Percentiles rank a stretch among this genome's conserved stretches.
These are phyloP conservation scores for Fragaria ananassa DNA, from an alignment of 306 rosid species.

Conservation along the genomic window DNA sequence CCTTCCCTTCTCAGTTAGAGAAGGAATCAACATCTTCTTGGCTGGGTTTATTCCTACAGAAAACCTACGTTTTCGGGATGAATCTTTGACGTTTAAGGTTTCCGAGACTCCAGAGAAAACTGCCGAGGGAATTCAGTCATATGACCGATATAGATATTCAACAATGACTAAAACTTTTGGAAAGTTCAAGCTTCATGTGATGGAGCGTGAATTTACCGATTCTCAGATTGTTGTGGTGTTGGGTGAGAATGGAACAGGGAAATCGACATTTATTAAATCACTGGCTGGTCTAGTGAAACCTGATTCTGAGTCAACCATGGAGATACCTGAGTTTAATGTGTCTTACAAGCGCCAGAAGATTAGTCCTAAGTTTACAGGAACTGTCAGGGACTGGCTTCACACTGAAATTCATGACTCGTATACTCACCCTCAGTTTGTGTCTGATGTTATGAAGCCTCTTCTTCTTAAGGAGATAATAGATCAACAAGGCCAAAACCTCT, in stretches of 20 bases:
- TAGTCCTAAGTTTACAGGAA: too few relatives aligned
- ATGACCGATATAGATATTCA: slow-evolving; percentile 87
- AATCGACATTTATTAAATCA: slow-evolving; percentile 88
- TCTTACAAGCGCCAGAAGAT: too few relatives aligned
- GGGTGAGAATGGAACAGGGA: slow-evolving; percentile 96
- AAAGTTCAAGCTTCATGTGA: slow-evolving; percentile 71
- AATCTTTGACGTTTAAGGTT: slow-evolving; percentile 91
- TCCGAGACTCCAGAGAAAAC: slow-evolving; percentile 96
- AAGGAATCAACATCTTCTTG: slow-evolving; percentile 97
- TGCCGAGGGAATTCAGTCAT: slow-evolving; percentile 77
- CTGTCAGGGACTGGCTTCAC: too few relatives aligned
- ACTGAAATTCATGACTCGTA: too few relatives aligned
- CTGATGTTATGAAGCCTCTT: slow-evolving; percentile 46
- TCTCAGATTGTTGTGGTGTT: slow-evolving; percentile 97
- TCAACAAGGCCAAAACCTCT: slow-evolving; percentile 84
- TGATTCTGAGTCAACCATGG: too few relatives aligned
- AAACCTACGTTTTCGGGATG: slow-evolving; percentile 89
- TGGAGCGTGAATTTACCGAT: slow-evolving; percentile 93
- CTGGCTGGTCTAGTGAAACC: slow-evolving; percentile 36
- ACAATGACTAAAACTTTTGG: slow-evolving; percentile 91
- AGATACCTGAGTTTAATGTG: too few relatives aligned
- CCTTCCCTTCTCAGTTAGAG: slow-evolving; percentile 97
- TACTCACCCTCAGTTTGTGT: too few relatives aligned
- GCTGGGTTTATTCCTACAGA: slow-evolving; percentile 95
- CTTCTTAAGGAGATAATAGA: slow-evolving; percentile 92